Evolutionary conservation across 2,329 filamentous ascomycete species (phyloP).

Genomic region (Dactylellina cionopaga): DNA sequence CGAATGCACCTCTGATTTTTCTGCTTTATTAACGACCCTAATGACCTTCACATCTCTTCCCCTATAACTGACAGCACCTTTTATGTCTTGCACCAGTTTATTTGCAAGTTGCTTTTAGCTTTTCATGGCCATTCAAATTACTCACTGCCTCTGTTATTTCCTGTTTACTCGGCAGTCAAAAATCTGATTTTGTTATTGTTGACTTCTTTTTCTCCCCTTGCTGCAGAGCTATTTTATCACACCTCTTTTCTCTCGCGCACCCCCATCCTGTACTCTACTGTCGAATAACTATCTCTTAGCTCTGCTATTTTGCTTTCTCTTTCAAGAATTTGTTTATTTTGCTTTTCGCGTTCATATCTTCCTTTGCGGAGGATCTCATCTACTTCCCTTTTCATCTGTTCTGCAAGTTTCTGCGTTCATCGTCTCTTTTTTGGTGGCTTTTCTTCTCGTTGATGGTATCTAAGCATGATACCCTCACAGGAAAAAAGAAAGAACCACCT

Average conservation of each 20-base stretch:
- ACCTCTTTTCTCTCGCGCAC: constrained; percentile 4
- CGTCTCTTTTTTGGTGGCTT: background rate
- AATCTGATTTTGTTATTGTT: background rate
- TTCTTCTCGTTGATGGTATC: constrained; percentile 32
- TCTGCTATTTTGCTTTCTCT: constrained; percentile 15
- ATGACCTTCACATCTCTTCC: constrained; percentile 23
- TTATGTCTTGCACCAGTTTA: constrained; percentile 16
- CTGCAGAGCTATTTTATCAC: background rate
- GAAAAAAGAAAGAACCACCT: constrained; percentile 1
- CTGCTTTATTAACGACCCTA: constrained; percentile 34
- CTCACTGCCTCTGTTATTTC: background rate
- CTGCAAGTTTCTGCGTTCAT: background rate
- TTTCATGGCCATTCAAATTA: constrained; percentile 13
- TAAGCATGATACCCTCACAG: constrained; percentile 52
- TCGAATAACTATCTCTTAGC: constrained; percentile 11
- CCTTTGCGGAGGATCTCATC: too few relatives aligned
- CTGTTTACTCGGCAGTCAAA: background rate
- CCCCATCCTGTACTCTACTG: constrained; percentile 15
- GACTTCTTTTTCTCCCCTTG: background rate
- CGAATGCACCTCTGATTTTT: constrained; percentile 11
- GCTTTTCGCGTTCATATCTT: constrained; percentile 3
- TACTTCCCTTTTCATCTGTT: background rate
- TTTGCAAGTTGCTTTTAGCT: constrained; percentile 5
- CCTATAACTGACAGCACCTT: constrained; percentile 14
- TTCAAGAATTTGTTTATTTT: constrained; percentile 7